Evolutionary conservation across 2,329 filamentous ascomycete species (phyloP), one percentile per base, ranked within the genome.

Genomic region (Hypocrella siamensis): DNA sequence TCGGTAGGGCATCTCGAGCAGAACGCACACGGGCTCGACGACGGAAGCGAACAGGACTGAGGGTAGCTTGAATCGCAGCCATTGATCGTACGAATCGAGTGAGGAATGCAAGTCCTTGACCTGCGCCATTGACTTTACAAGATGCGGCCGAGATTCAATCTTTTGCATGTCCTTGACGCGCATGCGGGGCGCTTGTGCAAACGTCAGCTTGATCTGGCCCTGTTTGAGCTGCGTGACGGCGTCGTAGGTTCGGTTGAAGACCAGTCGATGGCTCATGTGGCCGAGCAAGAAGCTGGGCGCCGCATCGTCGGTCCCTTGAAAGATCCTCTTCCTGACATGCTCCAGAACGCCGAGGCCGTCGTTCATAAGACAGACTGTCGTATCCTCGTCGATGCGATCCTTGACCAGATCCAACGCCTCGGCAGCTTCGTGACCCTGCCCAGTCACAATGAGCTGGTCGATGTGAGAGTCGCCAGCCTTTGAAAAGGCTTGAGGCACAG

Each of bases 311-410:
- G 69, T 62, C 38, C 86, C 68, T 0, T 70, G 65, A 42, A 93
- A 94, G 18, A 92, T 52, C 9, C 66, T 53, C 21, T 65, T 54
- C 43, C 83, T 84, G 26, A 94, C 65, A 30, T 75, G 67, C 30
- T 96, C 85, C n/a, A 84, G 63, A 2, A 84, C 60, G 1, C 90
- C 88, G 53, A 96, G 70, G 1, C 86, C 84, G 39, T 88, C 81
- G 35, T 84, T 79, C 34, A 92, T 52, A 34, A 93, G 68, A 36
- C 80, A 73, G 6, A 93, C 67, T 0, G 82, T 80, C 1, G 79
- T 83, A 18, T 72, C 58, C 3, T 67, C 59, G 27, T 69, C 64
- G n/a, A 92, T 56, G 8, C 82, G 70, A 44, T 82, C 66, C 33
- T 64, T 67, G 33, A 90, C 60, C 0, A 63, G 55, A 4, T 60